phyloP scores from a whole-genome alignment of 768 basidiomycete species.

The Boletus edulis region DNA sequence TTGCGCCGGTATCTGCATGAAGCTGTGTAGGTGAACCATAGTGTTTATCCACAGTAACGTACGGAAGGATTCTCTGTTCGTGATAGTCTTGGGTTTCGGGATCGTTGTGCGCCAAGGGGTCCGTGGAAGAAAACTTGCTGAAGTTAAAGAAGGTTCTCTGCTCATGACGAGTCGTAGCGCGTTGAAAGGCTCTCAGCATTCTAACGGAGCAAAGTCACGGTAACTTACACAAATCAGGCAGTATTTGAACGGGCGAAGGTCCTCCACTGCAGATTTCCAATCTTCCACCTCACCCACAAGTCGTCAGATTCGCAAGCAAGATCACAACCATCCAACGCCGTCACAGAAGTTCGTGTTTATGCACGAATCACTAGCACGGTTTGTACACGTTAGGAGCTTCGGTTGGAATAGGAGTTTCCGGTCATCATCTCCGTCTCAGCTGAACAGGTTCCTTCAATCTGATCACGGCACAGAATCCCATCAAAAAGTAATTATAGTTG shows the following conservation, averaged over 20 bases:
- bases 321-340: not conserved
- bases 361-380: not conserved
- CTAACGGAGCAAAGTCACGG: not conserved
- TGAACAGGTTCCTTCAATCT: conserved; percentile 3
- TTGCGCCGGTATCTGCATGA: conserved; percentile 64
- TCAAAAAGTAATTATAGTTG: not conserved
- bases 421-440: conserved; percentile 17
- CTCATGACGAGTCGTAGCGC: not conserved
- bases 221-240: not conserved
- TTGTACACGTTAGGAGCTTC: too few species aligned
- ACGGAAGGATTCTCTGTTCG: conserved; percentile 89
- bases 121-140: conserved; percentile 46
- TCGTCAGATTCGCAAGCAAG: not conserved
- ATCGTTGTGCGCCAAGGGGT: conserved; percentile 34
- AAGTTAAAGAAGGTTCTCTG: conserved; percentile 48
- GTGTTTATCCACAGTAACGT: conserved; percentile 34
- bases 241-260: too few species aligned
- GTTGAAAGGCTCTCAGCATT: conserved; percentile 16
- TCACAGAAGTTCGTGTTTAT: not conserved
- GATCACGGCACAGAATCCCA: not conserved
- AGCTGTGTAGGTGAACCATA: conserved; percentile 10
- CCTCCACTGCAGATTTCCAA: not conserved
- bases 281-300: not conserved
- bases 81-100: conserved; percentile 62
- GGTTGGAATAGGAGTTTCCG: conserved; percentile 7